Conservation (phyloP, 768 basidiomycete species). For the Agaricus subrufescens region DNA sequence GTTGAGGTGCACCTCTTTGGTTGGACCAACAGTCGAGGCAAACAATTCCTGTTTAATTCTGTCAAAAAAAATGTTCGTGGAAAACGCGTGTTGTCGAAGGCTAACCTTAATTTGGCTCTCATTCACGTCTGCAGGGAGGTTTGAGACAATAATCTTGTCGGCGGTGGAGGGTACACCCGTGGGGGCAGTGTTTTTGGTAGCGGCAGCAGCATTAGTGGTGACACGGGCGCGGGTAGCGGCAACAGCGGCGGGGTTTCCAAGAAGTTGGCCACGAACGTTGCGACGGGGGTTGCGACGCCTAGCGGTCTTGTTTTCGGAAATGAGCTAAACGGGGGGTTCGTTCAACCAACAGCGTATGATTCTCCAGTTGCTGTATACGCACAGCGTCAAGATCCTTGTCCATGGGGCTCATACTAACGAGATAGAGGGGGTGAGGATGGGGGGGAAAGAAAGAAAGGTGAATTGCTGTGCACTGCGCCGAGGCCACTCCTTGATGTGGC, state of each 20-base stretch:
- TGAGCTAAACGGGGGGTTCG: constrained; percentile 45
- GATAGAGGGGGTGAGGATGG: constrained; percentile 16
- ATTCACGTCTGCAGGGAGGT: constrained; percentile 90
- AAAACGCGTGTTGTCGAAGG: constrained; percentile 3
- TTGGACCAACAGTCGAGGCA: constrained; percentile 81
- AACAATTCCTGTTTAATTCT: constrained; percentile 76
- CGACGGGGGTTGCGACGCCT: constrained; percentile 38
- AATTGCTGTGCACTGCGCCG: constrained; percentile 31
- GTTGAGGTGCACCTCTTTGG: constrained; percentile 78
- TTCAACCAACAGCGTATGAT: constrained; percentile 17
- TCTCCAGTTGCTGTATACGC: constrained; percentile 21
- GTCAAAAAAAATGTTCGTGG: background rate
- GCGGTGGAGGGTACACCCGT: constrained; percentile 34
- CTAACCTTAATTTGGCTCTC: constrained; percentile 89
- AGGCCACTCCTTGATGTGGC: constrained; percentile 20
- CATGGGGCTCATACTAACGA: constrained; percentile 35
- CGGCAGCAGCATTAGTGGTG: constrained; percentile 32
- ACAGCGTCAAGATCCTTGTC: constrained; percentile 86
- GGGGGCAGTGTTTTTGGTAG: constrained; percentile 36
- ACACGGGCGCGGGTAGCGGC: constrained; percentile 43
- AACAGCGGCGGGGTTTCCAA: constrained; percentile 47
- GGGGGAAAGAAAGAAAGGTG: constrained; percentile 16
- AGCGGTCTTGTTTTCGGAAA: constrained; percentile 48
- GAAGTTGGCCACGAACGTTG: constrained; percentile 51
- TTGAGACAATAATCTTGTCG: constrained; percentile 94